Evolutionary conservation across 129 eudicot species (phyloP).

Genomic region (Glebionis coronaria): DNA sequence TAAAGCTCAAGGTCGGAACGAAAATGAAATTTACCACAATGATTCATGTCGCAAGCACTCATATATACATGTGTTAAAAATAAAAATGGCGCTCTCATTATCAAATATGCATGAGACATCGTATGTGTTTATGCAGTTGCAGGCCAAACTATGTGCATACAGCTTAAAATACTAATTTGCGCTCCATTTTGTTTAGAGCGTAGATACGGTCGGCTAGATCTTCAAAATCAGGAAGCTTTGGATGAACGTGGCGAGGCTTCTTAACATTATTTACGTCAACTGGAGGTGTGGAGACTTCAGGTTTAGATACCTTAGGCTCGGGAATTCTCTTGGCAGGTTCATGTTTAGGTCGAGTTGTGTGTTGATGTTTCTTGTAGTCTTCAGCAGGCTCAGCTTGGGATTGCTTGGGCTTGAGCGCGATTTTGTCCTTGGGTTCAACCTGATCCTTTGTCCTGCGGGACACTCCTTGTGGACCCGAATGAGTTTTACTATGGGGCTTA

Average conservation of each 20-base stretch:
- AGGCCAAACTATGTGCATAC: not conserved
- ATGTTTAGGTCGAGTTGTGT: slow-evolving; percentile 11
- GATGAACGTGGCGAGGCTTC: slow-evolving; percentile 85
- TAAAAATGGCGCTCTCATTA: not conserved
- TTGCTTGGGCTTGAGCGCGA: slow-evolving; percentile 3
- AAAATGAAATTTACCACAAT: not conserved
- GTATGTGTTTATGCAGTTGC: not conserved
- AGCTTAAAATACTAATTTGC: slow-evolving; percentile 29
- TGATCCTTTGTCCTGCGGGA: slow-evolving; percentile 66
- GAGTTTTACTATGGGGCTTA: slow-evolving; percentile 26
- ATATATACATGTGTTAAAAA: not conserved
- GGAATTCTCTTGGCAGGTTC: slow-evolving; percentile 5
- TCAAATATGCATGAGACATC: too few species aligned
- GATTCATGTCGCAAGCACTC: not conserved
- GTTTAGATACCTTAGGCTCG: slow-evolving; percentile 24
- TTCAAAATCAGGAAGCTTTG: slow-evolving; percentile 88
- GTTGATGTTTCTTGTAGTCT: not conserved
- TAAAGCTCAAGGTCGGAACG: not conserved
- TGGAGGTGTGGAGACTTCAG: slow-evolving; percentile 27
- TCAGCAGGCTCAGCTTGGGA: not conserved
- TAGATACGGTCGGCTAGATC: slow-evolving; percentile 52
- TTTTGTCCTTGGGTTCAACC: slow-evolving; percentile 22
- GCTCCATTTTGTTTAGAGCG: slow-evolving; percentile 42
- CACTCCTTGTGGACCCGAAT: slow-evolving; percentile 26
- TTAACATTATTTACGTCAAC: slow-evolving; percentile 35